These are phyloP conservation scores for Neltuma alba DNA, from an alignment of 306 rosid genomes.

Conservation along the genomic window DNA sequence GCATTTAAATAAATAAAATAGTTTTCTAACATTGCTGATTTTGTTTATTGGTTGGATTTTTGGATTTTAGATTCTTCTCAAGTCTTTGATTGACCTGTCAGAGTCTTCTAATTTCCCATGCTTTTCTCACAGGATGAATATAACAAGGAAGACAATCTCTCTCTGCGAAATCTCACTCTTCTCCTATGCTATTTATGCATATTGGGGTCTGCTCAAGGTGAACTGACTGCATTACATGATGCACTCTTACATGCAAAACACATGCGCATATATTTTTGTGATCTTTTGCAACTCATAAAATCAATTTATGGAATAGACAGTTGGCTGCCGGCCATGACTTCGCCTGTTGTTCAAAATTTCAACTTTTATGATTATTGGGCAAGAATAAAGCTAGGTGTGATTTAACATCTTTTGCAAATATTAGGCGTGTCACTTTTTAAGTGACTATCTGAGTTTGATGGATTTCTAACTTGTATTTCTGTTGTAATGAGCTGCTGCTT, in stretches of 20 bases:
- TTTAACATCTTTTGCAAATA: not conserved
- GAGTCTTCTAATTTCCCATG: constrained; percentile 13
- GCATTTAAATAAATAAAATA: constrained; percentile 6
- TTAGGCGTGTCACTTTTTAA: not conserved
- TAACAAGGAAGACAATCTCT: constrained; percentile 75
- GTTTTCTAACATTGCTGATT: constrained; percentile 14
- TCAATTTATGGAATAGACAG: not conserved
- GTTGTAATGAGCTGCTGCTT: not conserved
- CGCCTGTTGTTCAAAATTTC: constrained; percentile 1
- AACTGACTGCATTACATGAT: constrained; percentile 20
- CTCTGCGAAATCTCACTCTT: constrained; percentile 82
- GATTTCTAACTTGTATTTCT: constrained; percentile 1
- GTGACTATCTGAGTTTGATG: not conserved
- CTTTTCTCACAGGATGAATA: constrained; percentile 69
- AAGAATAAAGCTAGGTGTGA: not conserved
- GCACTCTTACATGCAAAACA: not conserved
- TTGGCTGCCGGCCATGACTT: not conserved
- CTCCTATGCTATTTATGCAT: constrained; percentile 76
- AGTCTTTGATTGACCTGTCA: not conserved
- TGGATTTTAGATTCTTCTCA: constrained; percentile 33
- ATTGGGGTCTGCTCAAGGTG: constrained; percentile 90
- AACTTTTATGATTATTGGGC: not conserved
- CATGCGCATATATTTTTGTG: not conserved
- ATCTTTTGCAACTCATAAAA: not conserved
- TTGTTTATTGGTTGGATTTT: constrained; percentile 10